Base-by-base conservation (phyloP, 768 basidiomycete species). In the Suillus weaverae region DNA sequence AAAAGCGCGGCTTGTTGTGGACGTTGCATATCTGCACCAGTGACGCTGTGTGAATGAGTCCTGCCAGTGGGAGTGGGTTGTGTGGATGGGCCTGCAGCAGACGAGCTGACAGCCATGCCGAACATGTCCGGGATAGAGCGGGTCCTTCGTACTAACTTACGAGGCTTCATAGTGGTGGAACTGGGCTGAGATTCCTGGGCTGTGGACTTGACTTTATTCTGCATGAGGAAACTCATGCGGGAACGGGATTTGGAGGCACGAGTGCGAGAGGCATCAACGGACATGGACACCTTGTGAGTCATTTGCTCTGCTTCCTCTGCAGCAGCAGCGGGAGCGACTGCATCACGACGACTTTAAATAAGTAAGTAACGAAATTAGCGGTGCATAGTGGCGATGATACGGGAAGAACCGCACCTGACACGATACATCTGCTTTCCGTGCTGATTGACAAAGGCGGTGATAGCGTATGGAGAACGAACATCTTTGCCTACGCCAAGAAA, bases 381-480 rank as follows among this genome's bases (percentile, higher is more conserved):
- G 30, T 61, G 50, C 14, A 61, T 26, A 11, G 32, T 36, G 20
- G n/a, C 32, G 26, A 53, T 61, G 30, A 57, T 9, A 30, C 11
- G 26, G 26, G 10, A 30, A 14, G 16, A 16, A 35, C 16, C 61
- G 61, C 39, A 92, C 91, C 90, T 87, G 53, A 95, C 84, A 57
- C 92, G 89, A 77, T 81, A 93, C 82, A 90, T 86, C 73, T 84
- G 82, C 70, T 86, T 87, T 61, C 92, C 92, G 76, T 91, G 87
- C 72, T 92, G 90, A 72, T 91, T 93, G 56, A 90, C 83, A 70
- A 91, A 88, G 9, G 88, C 88, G n/a, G 91, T 93, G 70, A 92
- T 91, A 44, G 87, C 87, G 72, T 89, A 94, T 3, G 92, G 92
- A 14, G 91, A 93, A 36, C 89, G 86, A 13, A 87, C 81, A 65